Evolutionary conservation across 192 early-diverging fungal species (phyloP).

Genomic region (Umbelopsis ramanniana): DNA sequence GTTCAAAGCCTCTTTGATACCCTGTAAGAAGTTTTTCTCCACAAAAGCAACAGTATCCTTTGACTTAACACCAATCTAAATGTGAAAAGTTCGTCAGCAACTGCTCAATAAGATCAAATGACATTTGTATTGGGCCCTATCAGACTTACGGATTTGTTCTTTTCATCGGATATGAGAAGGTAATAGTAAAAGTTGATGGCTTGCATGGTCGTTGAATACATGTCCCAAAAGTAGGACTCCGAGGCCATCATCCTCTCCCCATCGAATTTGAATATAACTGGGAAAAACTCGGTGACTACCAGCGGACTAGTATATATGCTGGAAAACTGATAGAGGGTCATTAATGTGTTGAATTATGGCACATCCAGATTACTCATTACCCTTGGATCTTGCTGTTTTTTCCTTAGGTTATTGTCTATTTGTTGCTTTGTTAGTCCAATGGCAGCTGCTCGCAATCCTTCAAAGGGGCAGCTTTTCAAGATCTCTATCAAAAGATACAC

Average conservation of each 20-base stretch:
- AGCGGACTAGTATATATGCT: slow-evolving; percentile 2
- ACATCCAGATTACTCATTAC: not conserved
- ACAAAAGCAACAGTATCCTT: not conserved
- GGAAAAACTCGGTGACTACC: not conserved
- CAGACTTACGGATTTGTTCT: not conserved
- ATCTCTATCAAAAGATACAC: not conserved
- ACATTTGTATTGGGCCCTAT: not conserved
- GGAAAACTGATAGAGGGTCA: not conserved
- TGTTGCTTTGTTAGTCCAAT: slow-evolving; percentile 4
- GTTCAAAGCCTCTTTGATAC: not conserved
- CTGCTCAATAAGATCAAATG: not conserved
- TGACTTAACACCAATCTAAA: not conserved
- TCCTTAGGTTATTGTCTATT: not conserved
- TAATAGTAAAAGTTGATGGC: slow-evolving; percentile 18
- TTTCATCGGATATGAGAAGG: not conserved
- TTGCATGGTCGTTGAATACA: not conserved
- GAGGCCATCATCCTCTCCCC: not conserved
- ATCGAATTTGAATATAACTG: slow-evolving; percentile 4
- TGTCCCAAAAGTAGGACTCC: not conserved
- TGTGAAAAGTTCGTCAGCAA: not conserved
- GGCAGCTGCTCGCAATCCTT: not conserved
- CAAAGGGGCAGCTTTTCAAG: not conserved
- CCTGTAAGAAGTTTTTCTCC: not conserved
- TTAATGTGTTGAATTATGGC: not conserved
- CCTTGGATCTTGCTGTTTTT: not conserved